phyloP scores from a whole-genome alignment of 345 rosid genomes.

The Cardamine resedifolia region DNA sequence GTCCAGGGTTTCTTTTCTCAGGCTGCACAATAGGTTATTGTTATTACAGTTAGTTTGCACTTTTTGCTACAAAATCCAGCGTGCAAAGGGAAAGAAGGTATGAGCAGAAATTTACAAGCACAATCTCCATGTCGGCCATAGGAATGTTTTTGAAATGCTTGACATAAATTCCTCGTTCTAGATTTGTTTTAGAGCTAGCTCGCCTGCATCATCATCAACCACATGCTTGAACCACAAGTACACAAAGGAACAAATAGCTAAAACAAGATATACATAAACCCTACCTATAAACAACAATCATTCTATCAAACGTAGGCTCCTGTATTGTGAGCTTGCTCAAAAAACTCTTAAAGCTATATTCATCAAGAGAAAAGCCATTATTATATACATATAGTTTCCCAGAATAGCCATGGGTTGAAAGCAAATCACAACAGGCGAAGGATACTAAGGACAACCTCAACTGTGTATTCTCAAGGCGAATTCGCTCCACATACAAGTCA shows the following conservation, averaged over 20 bases:
- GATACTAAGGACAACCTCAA: conserved; percentile 50
- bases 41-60: background rate
- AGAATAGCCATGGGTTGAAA: conserved; percentile 10
- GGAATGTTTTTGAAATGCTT: conserved; percentile 99
- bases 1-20: conserved; percentile 94
- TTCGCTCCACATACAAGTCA: conserved; percentile 67
- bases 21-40: conserved; percentile 56
- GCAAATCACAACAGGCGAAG: conserved; percentile 11
- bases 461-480: conserved; percentile 80
- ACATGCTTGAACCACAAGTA: conserved; percentile 16
- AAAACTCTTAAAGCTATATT: conserved; percentile 58
- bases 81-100: conserved; percentile 21
- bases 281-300: conserved; percentile 90
- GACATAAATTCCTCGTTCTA: conserved; percentile 72
- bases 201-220: conserved; percentile 49
- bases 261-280: conserved; percentile 22
- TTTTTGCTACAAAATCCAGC: conserved; percentile 9
- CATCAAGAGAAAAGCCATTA: conserved; percentile 24
- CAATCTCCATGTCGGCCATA: conserved; percentile 99
- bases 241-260: conserved; percentile 17
- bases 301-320: conserved; percentile 94
- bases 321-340: conserved; percentile 76
- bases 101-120: conserved; percentile 70
- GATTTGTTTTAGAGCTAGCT: conserved; percentile 54
- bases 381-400: background rate